A percentile compares a stretch with the other conserved stretches of the same genome.
Evolutionary conservation across 2,329 filamentous ascomycete genomes (phyloP).

Genomic region (Botryotinia convoluta): DNA sequence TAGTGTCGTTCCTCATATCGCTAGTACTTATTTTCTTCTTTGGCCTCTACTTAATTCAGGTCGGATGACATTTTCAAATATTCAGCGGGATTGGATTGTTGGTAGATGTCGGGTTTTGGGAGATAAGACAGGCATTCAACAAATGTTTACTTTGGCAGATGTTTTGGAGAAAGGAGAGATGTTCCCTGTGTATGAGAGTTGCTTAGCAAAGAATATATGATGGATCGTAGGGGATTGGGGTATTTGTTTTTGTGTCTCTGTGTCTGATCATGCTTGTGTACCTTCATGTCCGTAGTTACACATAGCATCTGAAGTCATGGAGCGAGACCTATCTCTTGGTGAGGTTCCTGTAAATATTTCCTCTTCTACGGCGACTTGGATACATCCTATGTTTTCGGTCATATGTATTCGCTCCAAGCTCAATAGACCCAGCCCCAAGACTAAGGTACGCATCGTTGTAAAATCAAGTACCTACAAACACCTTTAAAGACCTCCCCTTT

Average conservation of each 20-base stretch:
- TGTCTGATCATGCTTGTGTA: neutral
- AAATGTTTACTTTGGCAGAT: neutral
- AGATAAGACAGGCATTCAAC: neutral
- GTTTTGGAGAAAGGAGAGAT: too few species aligned
- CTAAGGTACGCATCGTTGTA: neutral
- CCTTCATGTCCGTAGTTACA: neutral
- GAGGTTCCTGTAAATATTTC: fast-evolving
- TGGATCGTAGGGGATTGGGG: neutral
- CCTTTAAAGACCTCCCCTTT: neutral
- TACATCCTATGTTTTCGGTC: neutral
- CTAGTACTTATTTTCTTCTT: neutral
- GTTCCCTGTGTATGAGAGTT: neutral
- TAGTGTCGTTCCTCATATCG: neutral
- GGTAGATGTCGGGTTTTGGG: neutral
- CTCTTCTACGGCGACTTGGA: neutral
- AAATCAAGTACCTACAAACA: neutral
- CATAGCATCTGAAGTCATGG: neutral
- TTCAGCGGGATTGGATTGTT: neutral
- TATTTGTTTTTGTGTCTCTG: neutral
- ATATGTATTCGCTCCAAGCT: neutral
- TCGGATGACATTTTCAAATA: neutral
- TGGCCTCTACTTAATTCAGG: neutral
- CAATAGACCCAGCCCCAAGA: neutral
- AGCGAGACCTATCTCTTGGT: neutral
- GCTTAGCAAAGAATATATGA: neutral